phyloP scores from a whole-genome alignment of 2,329 filamentous ascomycete species.

The Setomelanomma holmii region DNA sequence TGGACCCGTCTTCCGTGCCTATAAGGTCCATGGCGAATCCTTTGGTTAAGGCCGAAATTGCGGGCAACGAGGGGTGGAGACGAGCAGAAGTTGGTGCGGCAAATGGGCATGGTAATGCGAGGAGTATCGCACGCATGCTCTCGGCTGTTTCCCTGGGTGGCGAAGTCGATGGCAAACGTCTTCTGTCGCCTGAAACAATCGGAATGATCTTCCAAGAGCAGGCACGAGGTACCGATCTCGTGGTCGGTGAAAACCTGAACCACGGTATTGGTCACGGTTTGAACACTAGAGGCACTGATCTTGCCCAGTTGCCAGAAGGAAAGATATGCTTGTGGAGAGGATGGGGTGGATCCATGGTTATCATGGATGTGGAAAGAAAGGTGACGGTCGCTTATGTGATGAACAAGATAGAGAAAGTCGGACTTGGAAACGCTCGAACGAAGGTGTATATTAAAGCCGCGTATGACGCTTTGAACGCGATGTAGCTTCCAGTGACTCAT shows the following conservation, averaged over 20 bases:
- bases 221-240: conserved; percentile 11
- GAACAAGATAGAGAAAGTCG: conserved; percentile 23
- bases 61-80: no score
- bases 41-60: neutral
- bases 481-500: no score
- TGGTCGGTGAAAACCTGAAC: conserved; percentile 1
- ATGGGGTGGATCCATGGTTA: conserved; percentile 21
- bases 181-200: conserved; percentile 15
- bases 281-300: neutral
- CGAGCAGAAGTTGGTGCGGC: neutral
- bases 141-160: conserved; percentile 13
- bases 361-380: conserved; percentile 20
- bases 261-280: conserved; percentile 21
- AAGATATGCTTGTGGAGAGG: conserved; percentile 23
- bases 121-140: conserved; percentile 14
- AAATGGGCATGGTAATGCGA: conserved; percentile 14
- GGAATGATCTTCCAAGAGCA: conserved; percentile 21
- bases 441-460: neutral
- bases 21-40: neutral
- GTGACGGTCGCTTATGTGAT: conserved; percentile 26
- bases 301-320: conserved; percentile 18
- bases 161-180: neutral
- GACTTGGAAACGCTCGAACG: neutral
- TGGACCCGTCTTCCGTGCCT: neutral
- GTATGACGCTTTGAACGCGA: neutral